Base-by-base conservation (phyloP, 2,329 filamentous ascomycete genomes). In the Trichoderma sp. region DNA sequence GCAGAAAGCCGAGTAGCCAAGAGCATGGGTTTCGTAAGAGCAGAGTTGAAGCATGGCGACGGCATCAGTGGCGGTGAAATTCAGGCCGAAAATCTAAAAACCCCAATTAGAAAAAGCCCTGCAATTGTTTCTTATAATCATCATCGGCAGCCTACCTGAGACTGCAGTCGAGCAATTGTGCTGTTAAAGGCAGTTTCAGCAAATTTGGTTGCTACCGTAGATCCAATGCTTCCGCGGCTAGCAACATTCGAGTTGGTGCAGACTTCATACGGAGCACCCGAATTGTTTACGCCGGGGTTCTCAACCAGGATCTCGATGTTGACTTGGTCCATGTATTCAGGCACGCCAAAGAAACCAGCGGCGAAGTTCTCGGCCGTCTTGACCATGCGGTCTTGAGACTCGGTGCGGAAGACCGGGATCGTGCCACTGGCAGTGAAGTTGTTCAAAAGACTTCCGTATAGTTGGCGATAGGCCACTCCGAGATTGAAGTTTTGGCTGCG, bases 401-500 rank as follows among this genome's bases (percentile, higher is more conserved):
- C 60, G 31, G 60, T 62, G 31, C 60, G 60, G 60, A 62, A 62
- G 19, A 62, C 60, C 4, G 60, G 60, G 35, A 62, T 52, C 29
- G 60, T 62, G n/a, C 47, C 47, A 29, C 43, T 62, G 6, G 40
- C n/a, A 3, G 60, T 62, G 24, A 62, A 62, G n/a, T 62, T 62
- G 43, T 62, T 62, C 4, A 62, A 21, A 37, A 62, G 43, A 11
- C 53, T 47, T 29, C 60, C 60, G 3, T 62, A 62, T 2, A 62
- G 16, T 13, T 62, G 60, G 13, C 60, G 60, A 31, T 62, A 62
- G 7, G 59, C 59, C n/a, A 62, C 59, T 33, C 60, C 60, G 13
- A 62, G 60, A 53, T 62, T 62, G 60, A 62, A 62, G 60, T 62
- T 62, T 62, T 62, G 60, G 31, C 60, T 62, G 43, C 60, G 60